Evolutionary conservation across 2,329 filamentous ascomycete species (phyloP).

Genomic region (Fusarium cyanostomum): DNA sequence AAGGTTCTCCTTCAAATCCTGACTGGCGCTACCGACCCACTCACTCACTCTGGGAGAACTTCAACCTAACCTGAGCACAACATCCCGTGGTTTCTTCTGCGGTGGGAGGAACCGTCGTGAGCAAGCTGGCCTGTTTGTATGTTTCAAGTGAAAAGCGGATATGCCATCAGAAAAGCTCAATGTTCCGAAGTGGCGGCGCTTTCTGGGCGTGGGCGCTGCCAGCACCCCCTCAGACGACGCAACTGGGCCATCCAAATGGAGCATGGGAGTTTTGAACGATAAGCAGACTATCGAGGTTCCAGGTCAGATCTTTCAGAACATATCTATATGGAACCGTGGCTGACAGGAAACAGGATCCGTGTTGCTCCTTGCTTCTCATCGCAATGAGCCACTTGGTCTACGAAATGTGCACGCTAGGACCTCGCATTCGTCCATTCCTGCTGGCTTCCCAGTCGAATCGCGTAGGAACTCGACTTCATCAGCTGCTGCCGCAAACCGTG

Average conservation of each 20-base stretch:
- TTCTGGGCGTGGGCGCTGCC: constrained; percentile 27
- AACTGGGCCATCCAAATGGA: constrained; percentile 57
- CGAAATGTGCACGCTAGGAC: constrained; percentile 65
- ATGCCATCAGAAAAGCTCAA: constrained; percentile 31
- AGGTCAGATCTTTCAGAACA: constrained; percentile 59
- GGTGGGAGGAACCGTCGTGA: neutral
- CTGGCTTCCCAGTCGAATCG: constrained; percentile 53
- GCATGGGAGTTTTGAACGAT: constrained; percentile 85
- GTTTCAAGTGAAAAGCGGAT: neutral
- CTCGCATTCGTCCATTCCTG: constrained; percentile 66
- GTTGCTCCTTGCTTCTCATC: constrained; percentile 62
- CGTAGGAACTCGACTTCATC: constrained; percentile 44
- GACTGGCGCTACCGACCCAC: too few relatives aligned
- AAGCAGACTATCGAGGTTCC: constrained; percentile 85
- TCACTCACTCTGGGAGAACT: too few relatives aligned
- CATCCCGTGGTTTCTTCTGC: neutral
- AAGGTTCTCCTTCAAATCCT: neutral
- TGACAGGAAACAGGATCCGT: constrained; percentile 60
- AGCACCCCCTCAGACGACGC: constrained; percentile 15
- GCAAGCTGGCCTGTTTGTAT: neutral
- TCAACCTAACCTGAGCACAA: too few relatives aligned
- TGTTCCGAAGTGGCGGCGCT: constrained; percentile 29
- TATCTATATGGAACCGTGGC: neutral
- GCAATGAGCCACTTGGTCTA: constrained; percentile 68
- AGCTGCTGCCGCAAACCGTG: constrained; percentile 9